These are phyloP conservation scores for Brassica hybrid DNA, from an alignment of 441 rosid genomes.

Conservation along the genomic window DNA sequence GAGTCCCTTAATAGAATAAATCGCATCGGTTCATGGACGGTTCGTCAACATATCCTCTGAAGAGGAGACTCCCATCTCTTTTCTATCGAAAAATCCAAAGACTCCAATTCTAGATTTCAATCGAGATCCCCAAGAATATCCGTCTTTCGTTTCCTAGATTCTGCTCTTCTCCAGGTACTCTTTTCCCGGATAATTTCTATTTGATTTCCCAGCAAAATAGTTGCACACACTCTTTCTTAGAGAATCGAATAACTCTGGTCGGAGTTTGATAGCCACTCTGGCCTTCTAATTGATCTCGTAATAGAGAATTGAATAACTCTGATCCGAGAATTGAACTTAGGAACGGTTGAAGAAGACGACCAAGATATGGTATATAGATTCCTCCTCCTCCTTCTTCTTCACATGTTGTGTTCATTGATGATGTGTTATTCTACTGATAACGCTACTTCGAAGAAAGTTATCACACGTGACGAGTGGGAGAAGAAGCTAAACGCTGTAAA, in stretches of 20 bases:
- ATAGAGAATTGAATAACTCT: too few species aligned
- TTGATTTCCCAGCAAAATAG: constrained; percentile 16
- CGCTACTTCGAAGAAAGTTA: constrained; percentile 82
- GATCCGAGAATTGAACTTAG: too few species aligned
- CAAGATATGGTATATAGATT: constrained; percentile 33
- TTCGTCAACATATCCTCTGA: too few species aligned
- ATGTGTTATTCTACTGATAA: constrained; percentile 16
- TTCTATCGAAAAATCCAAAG: too few species aligned
- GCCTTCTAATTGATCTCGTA: constrained; percentile 62
- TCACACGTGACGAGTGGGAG: constrained; percentile 92
- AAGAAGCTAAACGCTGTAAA: constrained; percentile 82
- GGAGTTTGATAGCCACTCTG: too few species aligned
- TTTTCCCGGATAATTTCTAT: neutral
- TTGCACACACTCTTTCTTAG: constrained; percentile 10
- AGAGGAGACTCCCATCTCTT: too few species aligned
- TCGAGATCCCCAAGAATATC: neutral
- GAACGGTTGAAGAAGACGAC: constrained; percentile 57
- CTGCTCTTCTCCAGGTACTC: constrained; percentile 32
- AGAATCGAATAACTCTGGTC: neutral
- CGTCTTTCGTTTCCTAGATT: neutral
- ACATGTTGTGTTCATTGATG: neutral
- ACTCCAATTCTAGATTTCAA: neutral
- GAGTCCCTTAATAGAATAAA: too few species aligned
- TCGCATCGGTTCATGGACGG: too few species aligned
- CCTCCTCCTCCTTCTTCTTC: neutral